phyloP scores from a whole-genome alignment of 1,139 yeast species.

The Protomyces inouyei region DNA sequence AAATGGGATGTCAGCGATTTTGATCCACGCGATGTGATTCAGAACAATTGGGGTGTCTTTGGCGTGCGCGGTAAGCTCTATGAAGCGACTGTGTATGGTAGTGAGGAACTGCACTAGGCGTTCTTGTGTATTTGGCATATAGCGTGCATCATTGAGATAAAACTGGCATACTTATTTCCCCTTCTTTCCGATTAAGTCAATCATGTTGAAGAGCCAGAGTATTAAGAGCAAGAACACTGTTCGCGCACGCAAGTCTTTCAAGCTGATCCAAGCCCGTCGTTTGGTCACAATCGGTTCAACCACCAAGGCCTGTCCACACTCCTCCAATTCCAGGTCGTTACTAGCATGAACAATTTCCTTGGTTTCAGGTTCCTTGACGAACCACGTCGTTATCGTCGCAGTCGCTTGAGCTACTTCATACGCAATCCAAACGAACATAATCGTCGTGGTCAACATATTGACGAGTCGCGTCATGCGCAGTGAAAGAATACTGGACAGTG shows the following conservation, averaged over 20 bases:
- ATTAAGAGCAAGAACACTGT: background rate
- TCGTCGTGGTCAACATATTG: background rate
- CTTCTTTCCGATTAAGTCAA: background rate
- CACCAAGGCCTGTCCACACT: too few relatives aligned
- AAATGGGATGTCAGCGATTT: constrained; percentile 25
- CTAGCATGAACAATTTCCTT: too few relatives aligned
- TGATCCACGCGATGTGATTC: constrained; percentile 19
- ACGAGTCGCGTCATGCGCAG: background rate
- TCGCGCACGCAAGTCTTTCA: background rate
- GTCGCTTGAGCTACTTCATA: background rate
- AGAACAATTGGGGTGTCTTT: constrained; percentile 26
- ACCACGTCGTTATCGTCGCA: background rate
- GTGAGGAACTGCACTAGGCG: background rate
- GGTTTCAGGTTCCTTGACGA: background rate
- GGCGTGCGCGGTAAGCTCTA: constrained; percentile 26
- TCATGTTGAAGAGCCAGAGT: background rate
- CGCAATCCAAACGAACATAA: background rate
- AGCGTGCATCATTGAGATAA: background rate
- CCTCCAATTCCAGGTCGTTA: too few relatives aligned
- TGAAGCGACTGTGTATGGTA: constrained; percentile 18
- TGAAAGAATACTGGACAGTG: background rate
- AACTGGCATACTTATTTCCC: too few relatives aligned
- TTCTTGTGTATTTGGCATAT: background rate
- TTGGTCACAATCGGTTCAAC: too few relatives aligned
- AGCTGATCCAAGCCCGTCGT: background rate